Base-by-base conservation (phyloP, 495 filamentous ascomycete species). In the Hypoxylon rickii region DNA sequence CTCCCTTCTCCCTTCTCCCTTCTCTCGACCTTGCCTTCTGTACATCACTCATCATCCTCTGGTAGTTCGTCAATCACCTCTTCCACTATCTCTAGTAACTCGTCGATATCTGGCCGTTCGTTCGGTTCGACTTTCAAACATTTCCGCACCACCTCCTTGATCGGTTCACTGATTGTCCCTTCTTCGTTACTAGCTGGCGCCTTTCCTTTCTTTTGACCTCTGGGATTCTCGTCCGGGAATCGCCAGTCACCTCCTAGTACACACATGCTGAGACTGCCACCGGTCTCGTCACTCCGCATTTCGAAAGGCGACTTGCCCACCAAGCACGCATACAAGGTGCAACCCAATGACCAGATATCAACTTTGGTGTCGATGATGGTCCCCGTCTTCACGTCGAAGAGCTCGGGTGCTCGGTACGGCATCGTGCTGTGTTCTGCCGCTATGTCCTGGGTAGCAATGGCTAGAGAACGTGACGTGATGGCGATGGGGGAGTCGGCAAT, bases 301-400 rank as follows among this genome's bases (percentile, higher is more conserved):
- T 98, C 94, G 65, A 98, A 98, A 8, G 94, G 94, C 36, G 89
- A 94, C 70, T 97, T 96, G 19, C 94, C 94, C 44, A 96, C 89
- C 15, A 98, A 74, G 58, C 95, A 97, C 16, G 95, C 93, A 74
- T 96, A 98, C 29, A 98, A 77, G 0, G 95, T 97, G 74, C 93
- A 97, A 20, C 94, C 94, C 16, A 98, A 76, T 2, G 90, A 96
- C 94, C 94, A 98, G 59, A 98, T 95, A 65, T 98, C 94, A 33
- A 96, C 94, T 69, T 96, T 97, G 13, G 94, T 96, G 68, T 98
- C 94, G 63, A 98, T 86, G 38, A 89, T 82, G 7, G 86, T 88
- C 29, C 90, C 93, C 2, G 92, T 97, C 70, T 96, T 96, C 49
- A 97, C 95, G 65, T 98, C 94, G 69, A 98, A 98, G 26, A 98